Evolutionary conservation across 1,284 basidiomycete genomes (phyloP), one percentile per base, ranked within the genome.

Genomic region (Leccinum fallax): DNA sequence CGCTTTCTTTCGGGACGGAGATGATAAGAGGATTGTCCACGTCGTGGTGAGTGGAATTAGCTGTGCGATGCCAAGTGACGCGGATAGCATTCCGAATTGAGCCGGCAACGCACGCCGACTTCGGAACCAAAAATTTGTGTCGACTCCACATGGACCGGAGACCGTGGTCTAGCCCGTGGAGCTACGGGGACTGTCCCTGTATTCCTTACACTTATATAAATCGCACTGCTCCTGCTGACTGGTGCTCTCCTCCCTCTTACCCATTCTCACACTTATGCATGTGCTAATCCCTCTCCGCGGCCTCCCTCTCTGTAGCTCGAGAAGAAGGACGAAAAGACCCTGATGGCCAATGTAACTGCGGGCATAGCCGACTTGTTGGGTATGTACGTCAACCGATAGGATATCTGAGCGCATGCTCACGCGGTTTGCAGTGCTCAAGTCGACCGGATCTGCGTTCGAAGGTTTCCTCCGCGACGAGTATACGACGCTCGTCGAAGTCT

Each of bases 1-100:
- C 76, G 85, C 93, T 24, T 98, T 97, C 76, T 81, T 86, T 59
- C 83, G 95, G 34, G 93, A 98, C 68, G 96, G 96, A 1, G 93
- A 96, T 8, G 95, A 98, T 74, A 96, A 93, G 80, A 82, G 88
- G 11, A 74, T 88, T 21, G 84, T 89, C 6, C 84, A 84, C 21
- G 88, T 87, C 38, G 83, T 86, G 68, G 90, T 88, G 57, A 61
- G 79, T 72, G 19, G 6, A 13, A 8, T 21, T 11, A 6, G 43
- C 43, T 46, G 43, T 46, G 43, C 24, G 9, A 16, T 52, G 16
- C 24, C 32, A 19, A 32, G 59, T 52, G 19, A 46, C 19, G 6
- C 43, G 43, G 49, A 52, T 46, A 43, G 43, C 8, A 53, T 30
- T 43, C 48, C 13, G 56, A 57, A 70, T 71, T 70, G 71, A 69